A percentile compares a stretch with the other conserved stretches of the same genome.
Conservation (phyloP, 805 yeast species). For the Sungouiozyma intestinalis region DNA sequence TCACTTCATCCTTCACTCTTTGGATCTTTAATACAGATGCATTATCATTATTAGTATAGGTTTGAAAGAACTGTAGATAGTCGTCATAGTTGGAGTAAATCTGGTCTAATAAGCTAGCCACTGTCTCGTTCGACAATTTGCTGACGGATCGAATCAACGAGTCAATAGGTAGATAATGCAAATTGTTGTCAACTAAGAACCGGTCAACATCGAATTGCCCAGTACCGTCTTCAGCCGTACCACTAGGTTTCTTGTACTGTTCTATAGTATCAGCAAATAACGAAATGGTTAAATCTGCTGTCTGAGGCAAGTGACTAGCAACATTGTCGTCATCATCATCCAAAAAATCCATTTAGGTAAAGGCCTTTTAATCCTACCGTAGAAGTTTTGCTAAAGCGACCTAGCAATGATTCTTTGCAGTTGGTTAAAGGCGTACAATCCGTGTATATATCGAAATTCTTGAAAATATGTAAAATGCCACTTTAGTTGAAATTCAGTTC, state of each 20-base stretch:
- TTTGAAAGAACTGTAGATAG: constrained; percentile 19
- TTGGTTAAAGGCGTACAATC: too few relatives aligned
- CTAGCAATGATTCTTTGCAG: too few relatives aligned
- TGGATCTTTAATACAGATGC: constrained; percentile 17
- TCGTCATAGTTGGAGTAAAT: constrained; percentile 19
- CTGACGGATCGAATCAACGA: constrained; percentile 19
- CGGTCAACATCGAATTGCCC: constrained; percentile 17
- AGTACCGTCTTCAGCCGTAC: constrained; percentile 1
- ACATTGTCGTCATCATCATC: constrained; percentile 17
- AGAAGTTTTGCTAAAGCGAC: too few relatives aligned
- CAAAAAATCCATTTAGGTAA: constrained; percentile 26
- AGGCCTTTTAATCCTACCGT: too few relatives aligned
- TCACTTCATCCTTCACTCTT: constrained; percentile 14
- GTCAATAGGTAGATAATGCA: constrained; percentile 26
- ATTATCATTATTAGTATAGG: constrained; percentile 14
- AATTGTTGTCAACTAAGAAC: constrained; percentile 23
- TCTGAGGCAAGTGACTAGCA: constrained; percentile 18
- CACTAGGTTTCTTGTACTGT: constrained; percentile 1
- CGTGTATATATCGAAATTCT: too few relatives aligned
- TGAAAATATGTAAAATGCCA: too few relatives aligned
- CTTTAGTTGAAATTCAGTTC: too few relatives aligned
- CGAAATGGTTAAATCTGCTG: constrained; percentile 21
- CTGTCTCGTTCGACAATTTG: constrained; percentile 16
- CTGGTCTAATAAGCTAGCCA: constrained; percentile 18
- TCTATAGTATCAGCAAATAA: constrained; percentile 18